A percentile compares a stretch with the other conserved stretches of the same genome.
Evolutionary conservation across 768 basidiomycete species (phyloP).

Genomic region (Suillus weaverae): DNA sequence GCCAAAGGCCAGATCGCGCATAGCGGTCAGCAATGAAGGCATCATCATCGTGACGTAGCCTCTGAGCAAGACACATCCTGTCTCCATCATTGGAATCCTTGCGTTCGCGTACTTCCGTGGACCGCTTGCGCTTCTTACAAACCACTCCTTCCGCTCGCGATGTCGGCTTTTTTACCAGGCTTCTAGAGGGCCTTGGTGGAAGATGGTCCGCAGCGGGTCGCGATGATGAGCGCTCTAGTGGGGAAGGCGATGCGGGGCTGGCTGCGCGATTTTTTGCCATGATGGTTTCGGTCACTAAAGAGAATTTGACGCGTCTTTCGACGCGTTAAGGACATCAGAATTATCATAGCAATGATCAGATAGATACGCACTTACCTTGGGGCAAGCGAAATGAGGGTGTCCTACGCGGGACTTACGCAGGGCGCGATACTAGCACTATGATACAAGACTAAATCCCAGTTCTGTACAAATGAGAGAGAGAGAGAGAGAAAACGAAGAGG

Average conservation of each 20-base stretch:
- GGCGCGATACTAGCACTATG: not conserved
- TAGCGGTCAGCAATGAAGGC: not conserved
- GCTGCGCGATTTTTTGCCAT: not conserved
- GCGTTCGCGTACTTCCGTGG: not conserved
- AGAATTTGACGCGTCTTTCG: not conserved
- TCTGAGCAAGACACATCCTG: conserved; percentile 3
- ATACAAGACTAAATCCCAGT: conserved; percentile 2
- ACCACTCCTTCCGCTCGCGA: conserved; percentile 3
- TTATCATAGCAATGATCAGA: not conserved
- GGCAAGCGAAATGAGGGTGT: not conserved
- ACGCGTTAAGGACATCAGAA: not conserved
- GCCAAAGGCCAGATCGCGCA: not conserved
- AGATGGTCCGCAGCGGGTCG: not conserved
- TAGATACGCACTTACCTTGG: not conserved
- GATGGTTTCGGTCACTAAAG: not conserved
- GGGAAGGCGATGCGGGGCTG: not conserved
- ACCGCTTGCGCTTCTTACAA: conserved; percentile 7
- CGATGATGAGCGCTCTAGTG: not conserved
- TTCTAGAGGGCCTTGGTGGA: conserved; percentile 1
- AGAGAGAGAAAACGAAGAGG: not conserved
- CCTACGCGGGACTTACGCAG: not conserved
- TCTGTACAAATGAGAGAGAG: not conserved
- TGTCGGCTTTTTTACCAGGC: not conserved
- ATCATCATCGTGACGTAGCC: conserved; percentile 2
- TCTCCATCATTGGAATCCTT: not conserved